Base-by-base conservation (phyloP, 2,329 filamentous ascomycete species). In the Monilinia aucupariae region DNA sequence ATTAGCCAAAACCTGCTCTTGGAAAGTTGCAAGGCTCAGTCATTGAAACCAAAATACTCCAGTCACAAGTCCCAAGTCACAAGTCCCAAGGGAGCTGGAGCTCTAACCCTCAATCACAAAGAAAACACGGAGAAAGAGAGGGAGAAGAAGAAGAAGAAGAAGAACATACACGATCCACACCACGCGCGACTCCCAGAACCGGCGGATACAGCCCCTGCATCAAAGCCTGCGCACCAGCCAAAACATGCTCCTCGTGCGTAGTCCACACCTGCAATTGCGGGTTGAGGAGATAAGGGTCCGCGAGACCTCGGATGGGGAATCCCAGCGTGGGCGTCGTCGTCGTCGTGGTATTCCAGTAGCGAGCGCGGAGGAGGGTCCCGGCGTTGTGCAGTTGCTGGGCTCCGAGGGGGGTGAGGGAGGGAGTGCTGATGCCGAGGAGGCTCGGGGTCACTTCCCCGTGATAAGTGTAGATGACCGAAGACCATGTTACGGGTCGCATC, bases 181-280 rank as follows among this genome's bases (percentile, higher is more conserved):
- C 61, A n/a, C 27, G 25, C 45, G 10, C 52, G 32, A n/a, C 48
- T 22, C 39, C 62, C 5, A 15, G 4, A 7, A 53, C 39, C 15
- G 91, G 90, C 2, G 92, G 91, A 72, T 96, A 96, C 4, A 96
- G 79, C 5, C 88, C 91, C 73, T 96, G 92, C 69, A 94, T 77
- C 75, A 96, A 96, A 0, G 87, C 91, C 59, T 84, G 78, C 41
- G 90, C 90, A 3, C 90, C 86, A 65, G 82, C 86, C 59, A 85
- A 83, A 39, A 92, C 71, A 70, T 76, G 80, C 32, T 75, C 72
- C 58, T 81, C 77, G 5, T 74, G 71, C 43, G 72, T 77, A 25
- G 78, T 76, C 39, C 76, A 66, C 41, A 82, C 68, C 39, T 73
- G 71, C 22, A 85, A 68, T 68, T 63, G 61, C 22, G 41, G 49